phyloP scores from a whole-genome alignment of 2,329 filamentous ascomycete species.

The Mycosphaerelloides madeirae region DNA sequence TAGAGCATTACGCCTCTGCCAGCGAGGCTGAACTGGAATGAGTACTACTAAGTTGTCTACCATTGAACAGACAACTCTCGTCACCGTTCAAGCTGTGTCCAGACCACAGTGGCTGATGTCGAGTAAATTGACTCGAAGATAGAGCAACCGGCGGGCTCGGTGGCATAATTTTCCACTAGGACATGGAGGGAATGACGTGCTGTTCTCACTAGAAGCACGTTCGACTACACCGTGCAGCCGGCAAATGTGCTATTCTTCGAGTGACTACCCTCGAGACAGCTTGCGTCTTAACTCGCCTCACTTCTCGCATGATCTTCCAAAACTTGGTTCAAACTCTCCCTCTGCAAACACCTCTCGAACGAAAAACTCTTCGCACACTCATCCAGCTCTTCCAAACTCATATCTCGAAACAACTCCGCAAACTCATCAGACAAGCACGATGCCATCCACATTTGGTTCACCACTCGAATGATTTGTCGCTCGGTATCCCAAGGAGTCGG shows the following conservation, averaged over 20 bases:
- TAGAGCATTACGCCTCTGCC: constrained; percentile 15
- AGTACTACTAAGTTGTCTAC: not conserved
- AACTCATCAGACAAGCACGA: constrained; percentile 53
- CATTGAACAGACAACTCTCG: too few relatives aligned
- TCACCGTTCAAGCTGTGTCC: too few relatives aligned
- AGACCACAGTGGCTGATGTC: too few relatives aligned
- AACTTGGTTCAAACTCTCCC: constrained; percentile 50
- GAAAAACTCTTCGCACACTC: constrained; percentile 51
- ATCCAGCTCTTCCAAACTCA: constrained; percentile 51
- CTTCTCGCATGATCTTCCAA: constrained; percentile 49
- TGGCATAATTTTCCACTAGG: too few relatives aligned
- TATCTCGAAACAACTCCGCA: constrained; percentile 52
- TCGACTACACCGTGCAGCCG: too few relatives aligned
- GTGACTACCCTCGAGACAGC: too few relatives aligned
- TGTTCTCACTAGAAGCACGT: too few relatives aligned
- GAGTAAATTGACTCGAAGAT: too few relatives aligned
- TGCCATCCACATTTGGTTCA: constrained; percentile 48
- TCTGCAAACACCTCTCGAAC: constrained; percentile 51
- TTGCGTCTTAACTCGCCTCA: too few relatives aligned
- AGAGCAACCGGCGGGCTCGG: too few relatives aligned
- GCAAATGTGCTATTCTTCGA: too few relatives aligned
- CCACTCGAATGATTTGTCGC: constrained; percentile 34
- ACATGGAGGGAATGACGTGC: too few relatives aligned
- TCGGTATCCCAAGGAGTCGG: constrained; percentile 31
- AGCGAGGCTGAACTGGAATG: constrained; percentile 17